Conservation (phyloP, 768 basidiomycete genomes). For the Russula vinacea region DNA sequence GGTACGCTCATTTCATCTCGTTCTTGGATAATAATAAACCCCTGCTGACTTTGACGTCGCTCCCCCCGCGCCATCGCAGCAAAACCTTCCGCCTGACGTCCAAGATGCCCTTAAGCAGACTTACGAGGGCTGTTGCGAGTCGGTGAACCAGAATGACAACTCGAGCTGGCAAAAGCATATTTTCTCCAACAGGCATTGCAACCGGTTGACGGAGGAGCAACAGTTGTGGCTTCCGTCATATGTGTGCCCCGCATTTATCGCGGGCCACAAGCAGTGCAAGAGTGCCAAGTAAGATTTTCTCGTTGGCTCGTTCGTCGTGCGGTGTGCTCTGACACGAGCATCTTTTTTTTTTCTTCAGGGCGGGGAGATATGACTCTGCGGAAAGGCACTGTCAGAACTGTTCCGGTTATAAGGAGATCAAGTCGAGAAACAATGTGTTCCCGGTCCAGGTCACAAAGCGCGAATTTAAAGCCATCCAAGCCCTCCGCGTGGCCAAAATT, state of each 20-base stretch:
- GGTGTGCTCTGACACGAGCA: neutral
- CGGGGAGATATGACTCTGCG: constrained; percentile 15
- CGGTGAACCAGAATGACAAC: neutral
- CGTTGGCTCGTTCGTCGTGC: neutral
- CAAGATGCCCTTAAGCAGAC: neutral
- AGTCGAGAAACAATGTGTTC: neutral
- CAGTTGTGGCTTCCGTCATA: neutral
- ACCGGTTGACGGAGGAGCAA: accelerated
- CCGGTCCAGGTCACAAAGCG: constrained; percentile 4
- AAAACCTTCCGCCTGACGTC: neutral
- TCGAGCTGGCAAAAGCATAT: constrained; percentile 11
- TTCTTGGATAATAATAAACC: neutral
- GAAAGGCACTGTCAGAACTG: constrained; percentile 12
- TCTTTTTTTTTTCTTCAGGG: neutral
- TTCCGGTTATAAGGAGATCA: neutral
- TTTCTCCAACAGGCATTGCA: neutral
- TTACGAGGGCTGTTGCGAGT: neutral
- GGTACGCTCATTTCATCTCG: constrained; percentile 3
- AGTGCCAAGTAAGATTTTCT: constrained; percentile 10
- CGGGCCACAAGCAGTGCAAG: neutral
- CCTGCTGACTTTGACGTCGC: neutral
- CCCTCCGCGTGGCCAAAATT: too few species aligned
- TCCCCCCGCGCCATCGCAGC: neutral
- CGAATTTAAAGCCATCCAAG: too few species aligned
- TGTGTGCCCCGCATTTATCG: constrained; percentile 9